These are phyloP conservation scores for Penstemon barbatus DNA, from an alignment of 257 asterid genomes.

Conservation along the genomic window DNA sequence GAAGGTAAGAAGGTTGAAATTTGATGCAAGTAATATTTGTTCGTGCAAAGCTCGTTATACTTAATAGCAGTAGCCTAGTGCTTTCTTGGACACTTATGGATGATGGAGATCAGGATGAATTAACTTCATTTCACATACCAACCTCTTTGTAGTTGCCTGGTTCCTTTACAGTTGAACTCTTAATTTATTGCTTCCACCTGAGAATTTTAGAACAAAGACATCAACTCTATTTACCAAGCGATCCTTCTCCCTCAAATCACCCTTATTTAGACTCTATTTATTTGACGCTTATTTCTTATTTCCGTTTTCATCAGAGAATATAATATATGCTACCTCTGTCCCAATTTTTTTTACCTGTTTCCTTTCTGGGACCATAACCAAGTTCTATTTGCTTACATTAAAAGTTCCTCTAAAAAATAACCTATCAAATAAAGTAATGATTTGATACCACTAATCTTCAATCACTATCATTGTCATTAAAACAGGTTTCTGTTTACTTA, in stretches of 20 bases:
- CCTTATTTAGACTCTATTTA: neutral
- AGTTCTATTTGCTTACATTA: no score
- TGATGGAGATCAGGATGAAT: neutral
- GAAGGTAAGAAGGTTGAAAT: constrained; percentile 63
- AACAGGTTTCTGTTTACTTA: neutral
- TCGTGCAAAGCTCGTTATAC: constrained; percentile 2
- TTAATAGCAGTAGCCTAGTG: neutral
- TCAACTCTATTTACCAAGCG: constrained; percentile 9
- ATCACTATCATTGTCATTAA: no score
- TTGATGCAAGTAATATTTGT: constrained; percentile 22
- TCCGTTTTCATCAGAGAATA: neutral
- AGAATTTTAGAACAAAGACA: neutral
- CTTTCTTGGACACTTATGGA: constrained; percentile 7
- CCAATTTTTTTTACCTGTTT: neutral
- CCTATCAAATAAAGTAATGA: no score
- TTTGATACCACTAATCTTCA: no score
- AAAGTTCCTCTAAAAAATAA: no score
- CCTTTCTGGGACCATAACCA: no score
- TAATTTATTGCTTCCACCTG: neutral
- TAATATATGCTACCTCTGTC: neutral
- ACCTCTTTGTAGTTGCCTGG: neutral
- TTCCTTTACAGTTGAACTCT: neutral
- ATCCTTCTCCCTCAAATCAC: neutral
- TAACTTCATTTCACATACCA: neutral
- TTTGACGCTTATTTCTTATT: neutral